Evolutionary conservation across 257 asterid genomes (phyloP).

Genomic region (Nicotiana noctiflora): DNA sequence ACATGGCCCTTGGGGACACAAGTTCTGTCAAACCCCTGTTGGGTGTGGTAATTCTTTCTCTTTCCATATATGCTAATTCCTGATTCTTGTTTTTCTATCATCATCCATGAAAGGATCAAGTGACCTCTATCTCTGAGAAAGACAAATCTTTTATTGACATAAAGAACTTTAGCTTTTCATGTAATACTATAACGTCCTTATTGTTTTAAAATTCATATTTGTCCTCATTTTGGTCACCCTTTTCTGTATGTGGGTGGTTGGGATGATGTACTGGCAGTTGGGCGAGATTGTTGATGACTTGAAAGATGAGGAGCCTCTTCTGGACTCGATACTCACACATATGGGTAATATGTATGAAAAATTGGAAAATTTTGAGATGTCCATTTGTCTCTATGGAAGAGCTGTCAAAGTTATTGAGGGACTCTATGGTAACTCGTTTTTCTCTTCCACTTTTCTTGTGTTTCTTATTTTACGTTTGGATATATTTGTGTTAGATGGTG

Average conservation of each 20-base stretch:
- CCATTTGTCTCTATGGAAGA: conserved; percentile 46
- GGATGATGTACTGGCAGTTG: conserved; percentile 44
- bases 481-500: not conserved
- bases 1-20: conserved; percentile 66
- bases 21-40: conserved; percentile 43
- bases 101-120: not conserved
- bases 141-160: not conserved
- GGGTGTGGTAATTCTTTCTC: conserved; percentile 52
- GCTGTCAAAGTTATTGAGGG: conserved; percentile 57
- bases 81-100: not conserved
- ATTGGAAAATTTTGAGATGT: conserved; percentile 55
- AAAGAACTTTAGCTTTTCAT: not conserved
- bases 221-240: conserved; percentile 4
- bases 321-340: conserved; percentile 84
- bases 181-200: not conserved
- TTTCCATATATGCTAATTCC: conserved; percentile 8
- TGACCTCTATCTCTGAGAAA: not conserved
- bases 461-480: not conserved
- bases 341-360: conserved; percentile 80
- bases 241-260: not conserved
- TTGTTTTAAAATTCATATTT: not conserved
- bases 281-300: conserved; percentile 45
- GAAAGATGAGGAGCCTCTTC: conserved; percentile 57
- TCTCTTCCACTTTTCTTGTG: not conserved
- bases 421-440: conserved; percentile 45